Base-by-base conservation (phyloP, 75 land plant genomes). In the Cryptomeria japonica region DNA sequence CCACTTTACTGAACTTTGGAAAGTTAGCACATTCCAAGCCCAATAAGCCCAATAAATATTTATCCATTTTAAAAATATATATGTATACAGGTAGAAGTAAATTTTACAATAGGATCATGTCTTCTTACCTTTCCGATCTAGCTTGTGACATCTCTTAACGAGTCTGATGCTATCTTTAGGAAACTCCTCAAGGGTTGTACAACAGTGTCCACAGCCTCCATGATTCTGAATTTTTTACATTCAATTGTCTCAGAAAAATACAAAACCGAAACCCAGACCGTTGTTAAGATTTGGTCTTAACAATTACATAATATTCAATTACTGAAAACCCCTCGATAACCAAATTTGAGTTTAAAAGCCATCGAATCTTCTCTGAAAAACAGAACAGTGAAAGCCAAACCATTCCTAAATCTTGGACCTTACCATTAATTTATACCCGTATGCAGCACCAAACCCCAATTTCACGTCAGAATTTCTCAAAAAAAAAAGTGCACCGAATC, bases 61-160 rank as follows among this genome's bases (percentile, higher is more conserved):
- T 0, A 25, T 22, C 3, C 88, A 79, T 28, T 5, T 46, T 37
- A 76, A 32, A 41, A 19, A 28, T 13, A 78, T 3, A 31, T 1
- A 22, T 41, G 5, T 19, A n/a, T 10, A 75, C 19, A 55, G 25
- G 42, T 42, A 77, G 41, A 46, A 42, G 6, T 39, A 80, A 41
- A 18, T 13, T 41, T 37, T 22, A 80, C 83, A 42, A 11, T 42
- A 41, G 5, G n/a, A 19, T 2, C 41, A 8, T 7, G 84, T 7
- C 4, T 36, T 49, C 58, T 84, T 51, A 88, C 93, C 95, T 87
- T 89, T 93, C 70, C 94, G 91, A 88, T 94, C 95, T 36, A 94
- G 95, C 88, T 94, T 94, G 91, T 94, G 95, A 90, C 95, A 94
- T 19, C 95, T 46, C 86, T 93, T 94, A 87, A 94, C 92, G 38